phyloP scores from a whole-genome alignment of 2,329 filamentous ascomycete genomes.

The Fusarium chuoi region DNA sequence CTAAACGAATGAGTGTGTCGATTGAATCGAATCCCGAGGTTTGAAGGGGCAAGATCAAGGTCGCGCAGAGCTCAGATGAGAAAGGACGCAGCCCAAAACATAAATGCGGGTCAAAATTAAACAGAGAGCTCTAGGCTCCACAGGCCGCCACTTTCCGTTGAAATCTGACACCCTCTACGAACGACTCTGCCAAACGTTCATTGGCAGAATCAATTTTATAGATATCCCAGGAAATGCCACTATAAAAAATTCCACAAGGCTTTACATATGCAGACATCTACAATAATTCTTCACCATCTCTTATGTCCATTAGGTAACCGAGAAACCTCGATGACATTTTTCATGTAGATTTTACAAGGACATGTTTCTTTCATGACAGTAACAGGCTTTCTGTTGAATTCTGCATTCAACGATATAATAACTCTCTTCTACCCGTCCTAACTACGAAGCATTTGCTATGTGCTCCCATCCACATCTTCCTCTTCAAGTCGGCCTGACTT shows the following conservation, averaged over 20 bases:
- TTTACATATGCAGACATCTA: constrained; percentile 7
- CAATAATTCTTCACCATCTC: not conserved
- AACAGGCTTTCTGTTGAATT: constrained; percentile 8
- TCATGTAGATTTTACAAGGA: constrained; percentile 20
- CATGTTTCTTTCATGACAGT: constrained; percentile 17
- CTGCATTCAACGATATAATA: constrained; percentile 23
- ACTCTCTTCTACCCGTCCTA: constrained; percentile 16
- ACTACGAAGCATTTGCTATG: constrained; percentile 34
- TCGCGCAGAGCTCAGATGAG: constrained; percentile 18
- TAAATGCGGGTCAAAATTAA: constrained; percentile 22
- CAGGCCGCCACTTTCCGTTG: constrained; percentile 11
- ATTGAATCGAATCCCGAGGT: not conserved
- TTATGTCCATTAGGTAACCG: not conserved
- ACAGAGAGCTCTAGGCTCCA: constrained; percentile 7
- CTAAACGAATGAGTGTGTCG: not conserved
- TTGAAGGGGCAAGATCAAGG: not conserved
- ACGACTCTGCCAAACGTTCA: not conserved
- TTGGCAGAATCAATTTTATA: not conserved
- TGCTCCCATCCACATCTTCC: constrained; percentile 37
- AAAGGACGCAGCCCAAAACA: constrained; percentile 25
- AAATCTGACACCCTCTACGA: not conserved
- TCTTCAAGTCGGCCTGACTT: constrained; percentile 28
- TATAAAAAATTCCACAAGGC: not conserved
- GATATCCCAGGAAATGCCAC: constrained; percentile 11
- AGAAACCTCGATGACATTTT: constrained; percentile 6